These are phyloP conservation scores for Kingdonia uniflora DNA, from an alignment of 164 flowering plant species.

Conservation along the genomic window DNA sequence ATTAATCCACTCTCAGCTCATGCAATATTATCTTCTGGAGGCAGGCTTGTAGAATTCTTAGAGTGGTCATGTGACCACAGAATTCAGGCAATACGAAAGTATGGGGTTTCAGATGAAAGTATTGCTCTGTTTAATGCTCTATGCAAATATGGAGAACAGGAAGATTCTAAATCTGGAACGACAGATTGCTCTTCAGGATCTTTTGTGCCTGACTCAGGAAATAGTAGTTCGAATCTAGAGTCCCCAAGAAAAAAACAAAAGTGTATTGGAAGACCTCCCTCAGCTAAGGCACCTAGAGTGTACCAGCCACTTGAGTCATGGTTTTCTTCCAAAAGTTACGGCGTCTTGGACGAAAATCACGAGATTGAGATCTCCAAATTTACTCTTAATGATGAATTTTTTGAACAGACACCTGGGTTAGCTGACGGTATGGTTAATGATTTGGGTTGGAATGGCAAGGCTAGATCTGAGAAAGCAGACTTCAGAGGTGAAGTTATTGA, in stretches of 20 bases:
- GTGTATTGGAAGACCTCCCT: constrained; percentile 13
- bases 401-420: constrained; percentile 14
- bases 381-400: too few relatives aligned
- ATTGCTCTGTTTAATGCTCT: constrained; percentile 44
- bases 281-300: constrained; percentile 16
- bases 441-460: constrained; percentile 12
- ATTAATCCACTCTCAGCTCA: constrained; percentile 88
- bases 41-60: constrained; percentile 46
- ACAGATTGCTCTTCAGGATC: constrained; percentile 89
- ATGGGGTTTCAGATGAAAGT: constrained; percentile 61
- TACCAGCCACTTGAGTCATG: constrained; percentile 15
- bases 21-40: constrained; percentile 65
- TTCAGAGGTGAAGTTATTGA: constrained; percentile 47
- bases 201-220: constrained; percentile 56
- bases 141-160: constrained; percentile 74
- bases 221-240: constrained; percentile 20
- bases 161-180: constrained; percentile 75
- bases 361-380: constrained; percentile 10
- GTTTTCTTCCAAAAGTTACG: constrained; percentile 11
- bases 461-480: constrained; percentile 15
- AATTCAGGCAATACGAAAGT: constrained; percentile 36
- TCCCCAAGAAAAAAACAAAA: constrained; percentile 36
- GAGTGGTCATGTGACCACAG: constrained; percentile 40
- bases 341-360: constrained; percentile 13
- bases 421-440: constrained; percentile 13